A percentile compares a stretch with the other conserved stretches of the same genome.
Evolutionary conservation across 192 early-diverging fungal genomes (phyloP).

Genomic region (Funneliformis geosporum): DNA sequence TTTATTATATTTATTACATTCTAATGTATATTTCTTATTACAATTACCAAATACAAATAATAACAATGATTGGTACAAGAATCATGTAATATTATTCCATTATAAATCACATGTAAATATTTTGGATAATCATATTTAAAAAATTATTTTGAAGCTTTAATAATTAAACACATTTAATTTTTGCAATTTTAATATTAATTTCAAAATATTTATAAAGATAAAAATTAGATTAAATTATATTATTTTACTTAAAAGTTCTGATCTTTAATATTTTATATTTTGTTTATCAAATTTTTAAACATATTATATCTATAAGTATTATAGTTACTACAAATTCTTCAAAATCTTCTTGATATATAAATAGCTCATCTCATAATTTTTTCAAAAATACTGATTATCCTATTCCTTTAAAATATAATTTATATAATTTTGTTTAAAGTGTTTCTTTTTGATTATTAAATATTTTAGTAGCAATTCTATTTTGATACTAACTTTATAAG

Average conservation of each 20-base stretch:
- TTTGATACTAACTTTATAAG: neutral
- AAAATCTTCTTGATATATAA: neutral
- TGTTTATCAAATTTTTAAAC: neutral
- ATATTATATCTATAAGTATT: conserved; percentile 2
- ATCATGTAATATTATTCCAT: neutral
- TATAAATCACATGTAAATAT: neutral
- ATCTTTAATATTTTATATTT: neutral
- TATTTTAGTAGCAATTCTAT: neutral
- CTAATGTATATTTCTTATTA: neutral
- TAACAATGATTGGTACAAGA: neutral
- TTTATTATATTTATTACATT: neutral
- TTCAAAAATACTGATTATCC: neutral
- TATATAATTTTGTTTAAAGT: neutral
- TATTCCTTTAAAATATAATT: neutral
- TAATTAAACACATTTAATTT: conserved; percentile 1
- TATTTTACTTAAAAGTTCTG: neutral
- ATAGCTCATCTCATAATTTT: neutral
- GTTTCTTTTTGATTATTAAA: neutral
- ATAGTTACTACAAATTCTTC: neutral
- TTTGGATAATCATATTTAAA: neutral
- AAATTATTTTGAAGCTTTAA: neutral
- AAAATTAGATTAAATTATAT: neutral
- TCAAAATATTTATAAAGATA: neutral
- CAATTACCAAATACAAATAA: neutral
- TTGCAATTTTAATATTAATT: neutral